Evolutionary conservation across 1,139 yeast species (phyloP).

Genomic region (Blastobotrys malaysiensis): DNA sequence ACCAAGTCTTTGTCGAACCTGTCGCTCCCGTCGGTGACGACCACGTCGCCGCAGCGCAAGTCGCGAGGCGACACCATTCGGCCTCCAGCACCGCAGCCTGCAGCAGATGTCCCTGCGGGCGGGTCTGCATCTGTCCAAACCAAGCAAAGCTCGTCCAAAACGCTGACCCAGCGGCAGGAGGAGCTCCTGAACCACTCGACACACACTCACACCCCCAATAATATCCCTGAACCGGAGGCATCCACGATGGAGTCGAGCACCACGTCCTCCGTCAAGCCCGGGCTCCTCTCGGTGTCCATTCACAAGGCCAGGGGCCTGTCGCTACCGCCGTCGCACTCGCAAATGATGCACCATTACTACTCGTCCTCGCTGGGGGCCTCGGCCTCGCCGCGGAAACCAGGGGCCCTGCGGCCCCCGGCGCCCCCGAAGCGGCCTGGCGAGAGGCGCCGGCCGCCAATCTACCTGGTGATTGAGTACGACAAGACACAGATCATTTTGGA

Average conservation of each 20-base stretch:
- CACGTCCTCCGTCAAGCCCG: slow-evolving; percentile 47
- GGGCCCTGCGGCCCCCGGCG: slow-evolving; percentile 13
- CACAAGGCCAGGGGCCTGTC: slow-evolving; percentile 56
- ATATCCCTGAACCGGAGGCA: slow-evolving; percentile 2
- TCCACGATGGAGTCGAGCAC: slow-evolving; percentile 9
- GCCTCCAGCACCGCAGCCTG: background rate
- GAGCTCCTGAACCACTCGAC: background rate
- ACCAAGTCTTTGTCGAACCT: background rate
- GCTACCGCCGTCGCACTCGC: slow-evolving; percentile 46
- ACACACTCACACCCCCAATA: slow-evolving; percentile 10
- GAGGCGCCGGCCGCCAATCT: slow-evolving; percentile 30
- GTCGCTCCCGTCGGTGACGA: background rate
- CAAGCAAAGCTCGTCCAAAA: slow-evolving; percentile 1
- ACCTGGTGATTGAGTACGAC: slow-evolving; percentile 42
- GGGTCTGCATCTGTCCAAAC: background rate
- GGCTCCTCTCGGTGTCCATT: slow-evolving; percentile 63
- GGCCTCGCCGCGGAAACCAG: slow-evolving; percentile 6
- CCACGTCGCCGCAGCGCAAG: background rate
- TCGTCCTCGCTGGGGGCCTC: background rate
- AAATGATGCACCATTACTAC: background rate
- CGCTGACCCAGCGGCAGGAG: background rate
- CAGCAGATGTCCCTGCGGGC: background rate
- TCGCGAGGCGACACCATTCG: background rate
- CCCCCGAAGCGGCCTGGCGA: slow-evolving; percentile 5
- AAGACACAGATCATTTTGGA: slow-evolving; percentile 75